Conservation (phyloP, 495 filamentous ascomycete species). For the Mytilinidion resinicola region DNA sequence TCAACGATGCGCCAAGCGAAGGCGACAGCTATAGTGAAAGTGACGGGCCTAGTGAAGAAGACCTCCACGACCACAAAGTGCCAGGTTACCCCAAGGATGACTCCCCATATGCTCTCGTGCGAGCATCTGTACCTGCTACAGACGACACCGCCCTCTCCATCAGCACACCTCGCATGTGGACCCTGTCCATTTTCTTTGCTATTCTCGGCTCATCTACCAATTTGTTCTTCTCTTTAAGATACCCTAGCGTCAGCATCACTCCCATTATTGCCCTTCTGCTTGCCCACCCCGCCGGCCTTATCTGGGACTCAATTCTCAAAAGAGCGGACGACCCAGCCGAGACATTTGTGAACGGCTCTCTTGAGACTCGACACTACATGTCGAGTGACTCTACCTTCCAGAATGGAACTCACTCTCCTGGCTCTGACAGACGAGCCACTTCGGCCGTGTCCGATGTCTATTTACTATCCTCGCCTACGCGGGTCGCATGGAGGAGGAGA, state of each 20-base stretch:
- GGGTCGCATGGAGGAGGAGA: conserved; percentile 34
- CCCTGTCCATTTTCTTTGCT: conserved; percentile 67
- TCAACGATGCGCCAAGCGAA: conserved; percentile 6
- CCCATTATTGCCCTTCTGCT: conserved; percentile 77
- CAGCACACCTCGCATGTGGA: conserved; percentile 85
- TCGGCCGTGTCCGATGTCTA: not conserved
- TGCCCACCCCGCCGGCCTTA: conserved; percentile 70
- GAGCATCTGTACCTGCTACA: conserved; percentile 66
- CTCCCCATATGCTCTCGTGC: conserved; percentile 45
- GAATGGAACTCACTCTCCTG: not conserved
- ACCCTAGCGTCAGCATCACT: conserved; percentile 79
- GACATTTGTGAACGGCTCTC: conserved; percentile 49
- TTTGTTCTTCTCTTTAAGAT: conserved; percentile 75
- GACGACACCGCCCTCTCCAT: conserved; percentile 71
- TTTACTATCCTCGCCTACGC: not conserved
- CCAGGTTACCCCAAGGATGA: conserved; percentile 16
- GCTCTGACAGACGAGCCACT: not conserved
- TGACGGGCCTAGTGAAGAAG: not conserved
- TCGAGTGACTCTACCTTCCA: not conserved
- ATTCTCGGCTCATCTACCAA: conserved; percentile 76
- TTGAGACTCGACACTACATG: conserved; percentile 4
- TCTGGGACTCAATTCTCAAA: conserved; percentile 70
- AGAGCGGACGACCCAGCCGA: conserved; percentile 54
- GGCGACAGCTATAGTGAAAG: conserved; percentile 13
- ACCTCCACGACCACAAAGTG: conserved; percentile 11